These are phyloP conservation scores for Leptographium procerum DNA, from an alignment of 2,329 filamentous ascomycete genomes.

Conservation along the genomic window DNA sequence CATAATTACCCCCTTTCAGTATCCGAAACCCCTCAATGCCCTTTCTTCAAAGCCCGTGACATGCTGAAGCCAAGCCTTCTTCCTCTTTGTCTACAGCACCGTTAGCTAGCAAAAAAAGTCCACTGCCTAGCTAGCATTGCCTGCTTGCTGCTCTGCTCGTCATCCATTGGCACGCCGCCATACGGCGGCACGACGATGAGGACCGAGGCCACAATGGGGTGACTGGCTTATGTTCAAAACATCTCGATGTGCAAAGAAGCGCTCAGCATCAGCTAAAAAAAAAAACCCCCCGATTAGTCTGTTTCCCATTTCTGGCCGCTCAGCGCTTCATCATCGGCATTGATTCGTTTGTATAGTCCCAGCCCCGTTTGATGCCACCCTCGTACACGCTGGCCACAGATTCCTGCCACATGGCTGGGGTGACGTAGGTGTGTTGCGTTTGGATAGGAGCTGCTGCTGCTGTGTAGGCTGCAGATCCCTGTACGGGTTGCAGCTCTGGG, in stretches of 20 bases:
- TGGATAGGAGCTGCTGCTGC: conserved; percentile 39
- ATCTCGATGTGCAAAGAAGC: not conserved
- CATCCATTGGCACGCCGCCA: not conserved
- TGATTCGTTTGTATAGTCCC: conserved; percentile 38
- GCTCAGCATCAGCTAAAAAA: not conserved
- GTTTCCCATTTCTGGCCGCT: not conserved
- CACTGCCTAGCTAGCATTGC: too few species aligned
- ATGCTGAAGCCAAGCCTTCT: not conserved
- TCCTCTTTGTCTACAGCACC: not conserved
- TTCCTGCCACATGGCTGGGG: conserved; percentile 63
- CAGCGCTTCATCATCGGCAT: conserved; percentile 10
- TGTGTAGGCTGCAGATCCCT: conserved; percentile 37
- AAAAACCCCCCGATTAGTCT: not conserved
- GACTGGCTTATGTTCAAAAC: not conserved
- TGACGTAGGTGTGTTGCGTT: conserved; percentile 41
- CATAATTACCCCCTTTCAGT: not conserved
- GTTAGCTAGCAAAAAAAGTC: not conserved
- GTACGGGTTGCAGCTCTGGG: conserved; percentile 32
- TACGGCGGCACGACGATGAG: not conserved
- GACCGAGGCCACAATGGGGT: not conserved
- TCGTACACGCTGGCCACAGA: conserved; percentile 60
- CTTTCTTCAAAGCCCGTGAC: not conserved
- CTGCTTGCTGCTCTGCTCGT: not conserved
- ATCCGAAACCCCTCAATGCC: too few species aligned
- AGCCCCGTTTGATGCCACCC: conserved; percentile 49